Conservation (phyloP, 2,329 filamentous ascomycete genomes). For the Orbilia ellipsospora region DNA sequence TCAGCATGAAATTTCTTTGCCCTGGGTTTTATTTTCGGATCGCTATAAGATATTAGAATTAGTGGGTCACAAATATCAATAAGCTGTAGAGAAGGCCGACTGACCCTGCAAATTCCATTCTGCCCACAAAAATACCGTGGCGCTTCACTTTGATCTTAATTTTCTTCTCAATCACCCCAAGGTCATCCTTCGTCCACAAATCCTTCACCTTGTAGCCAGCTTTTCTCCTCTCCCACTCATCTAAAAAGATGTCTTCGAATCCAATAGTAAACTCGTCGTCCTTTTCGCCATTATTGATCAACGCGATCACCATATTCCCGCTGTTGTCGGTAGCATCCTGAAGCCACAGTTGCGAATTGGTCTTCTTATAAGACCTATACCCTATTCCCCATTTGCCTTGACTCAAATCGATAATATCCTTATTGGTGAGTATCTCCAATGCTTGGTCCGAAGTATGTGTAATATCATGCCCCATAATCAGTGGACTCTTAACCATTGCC, state of each 20-base stretch:
- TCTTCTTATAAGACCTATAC: conserved; percentile 65
- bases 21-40: conserved; percentile 18
- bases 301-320: conserved; percentile 62
- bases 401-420: conserved; percentile 64
- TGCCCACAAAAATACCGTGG: conserved; percentile 44
- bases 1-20: conserved; percentile 41
- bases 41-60: conserved; percentile 3
- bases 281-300: conserved; percentile 56
- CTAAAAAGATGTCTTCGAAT: conserved; percentile 51
- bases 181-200: conserved; percentile 63
- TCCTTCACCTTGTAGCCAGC: conserved; percentile 63
- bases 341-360: conserved; percentile 65
- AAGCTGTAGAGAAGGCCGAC: neutral
- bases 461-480: conserved; percentile 64
- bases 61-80: neutral
- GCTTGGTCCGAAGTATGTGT: conserved; percentile 62
- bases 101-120: conserved; percentile 27
- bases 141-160: conserved; percentile 37
- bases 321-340: conserved; percentile 62
- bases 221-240: conserved; percentile 55
- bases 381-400: conserved; percentile 64
- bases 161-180: conserved; percentile 26
- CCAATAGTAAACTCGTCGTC: conserved; percentile 31
- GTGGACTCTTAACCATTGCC: conserved; percentile 63
- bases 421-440: conserved; percentile 63